These are phyloP conservation scores for Ogataea zsoltii DNA, from an alignment of 805 yeast genomes.

Conservation along the genomic window DNA sequence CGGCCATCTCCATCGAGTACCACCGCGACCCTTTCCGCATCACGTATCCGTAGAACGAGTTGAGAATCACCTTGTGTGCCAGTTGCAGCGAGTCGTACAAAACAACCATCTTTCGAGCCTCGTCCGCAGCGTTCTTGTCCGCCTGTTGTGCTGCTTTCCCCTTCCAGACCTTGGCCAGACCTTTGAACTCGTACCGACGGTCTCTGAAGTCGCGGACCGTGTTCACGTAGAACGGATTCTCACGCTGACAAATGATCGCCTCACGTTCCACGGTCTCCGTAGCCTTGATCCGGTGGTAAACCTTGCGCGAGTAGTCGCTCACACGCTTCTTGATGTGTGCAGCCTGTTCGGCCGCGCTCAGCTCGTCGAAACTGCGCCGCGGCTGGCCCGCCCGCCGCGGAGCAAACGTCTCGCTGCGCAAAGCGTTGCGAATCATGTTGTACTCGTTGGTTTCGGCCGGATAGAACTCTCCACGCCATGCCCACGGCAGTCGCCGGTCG, in stretches of 20 bases:
- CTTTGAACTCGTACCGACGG: slow-evolving; percentile 93
- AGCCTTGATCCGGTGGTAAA: slow-evolving; percentile 76
- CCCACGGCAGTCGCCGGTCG: slow-evolving; percentile 90
- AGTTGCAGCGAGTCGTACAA: slow-evolving; percentile 92
- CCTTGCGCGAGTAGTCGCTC: slow-evolving; percentile 81
- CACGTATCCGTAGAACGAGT: slow-evolving; percentile 96
- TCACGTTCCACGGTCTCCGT: slow-evolving; percentile 86
- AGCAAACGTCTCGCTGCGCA: slow-evolving; percentile 78
- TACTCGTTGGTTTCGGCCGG: slow-evolving; percentile 93
- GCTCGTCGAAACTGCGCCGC: slow-evolving; percentile 68
- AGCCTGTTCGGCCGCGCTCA: slow-evolving; percentile 78
- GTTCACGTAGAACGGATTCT: slow-evolving; percentile 93
- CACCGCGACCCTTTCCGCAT: slow-evolving; percentile 99
- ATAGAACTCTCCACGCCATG: slow-evolving; percentile 96
- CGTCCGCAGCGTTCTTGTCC: slow-evolving; percentile 71
- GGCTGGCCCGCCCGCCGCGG: slow-evolving; percentile 57
- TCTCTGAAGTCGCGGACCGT: slow-evolving; percentile 95
- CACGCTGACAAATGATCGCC: slow-evolving; percentile 94
- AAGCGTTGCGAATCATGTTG: slow-evolving; percentile 80
- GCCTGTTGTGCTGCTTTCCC: slow-evolving; percentile 59
- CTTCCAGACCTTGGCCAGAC: slow-evolving; percentile 92
- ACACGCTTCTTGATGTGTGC: slow-evolving; percentile 71
- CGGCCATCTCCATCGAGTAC: slow-evolving; percentile 99
- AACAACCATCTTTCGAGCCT: slow-evolving; percentile 91
- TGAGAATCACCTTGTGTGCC: slow-evolving; percentile 95